Evolutionary conservation across 768 basidiomycete species (phyloP), one percentile per base, ranked within the genome.

Genomic region (Termitomyces heimii): DNA sequence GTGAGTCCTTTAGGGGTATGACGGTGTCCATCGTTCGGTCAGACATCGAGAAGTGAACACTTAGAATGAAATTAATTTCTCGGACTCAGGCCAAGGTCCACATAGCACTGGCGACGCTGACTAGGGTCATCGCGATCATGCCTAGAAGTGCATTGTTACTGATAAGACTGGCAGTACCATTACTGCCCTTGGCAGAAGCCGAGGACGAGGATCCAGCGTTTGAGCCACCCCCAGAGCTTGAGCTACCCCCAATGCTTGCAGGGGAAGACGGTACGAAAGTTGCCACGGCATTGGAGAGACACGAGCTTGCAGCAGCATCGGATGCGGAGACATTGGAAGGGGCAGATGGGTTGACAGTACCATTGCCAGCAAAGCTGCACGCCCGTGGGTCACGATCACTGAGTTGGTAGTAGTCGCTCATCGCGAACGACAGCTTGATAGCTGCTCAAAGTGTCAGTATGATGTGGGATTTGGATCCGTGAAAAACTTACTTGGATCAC

Each of bases 341-440:
- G 16, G 83, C 82, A 3, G 66, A 67, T 16, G 74, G 12, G 64
- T 90, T 89, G 61, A 92, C 75, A 16, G 90, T 92, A 5, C 85
- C 94, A 66, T 97, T 97, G 8, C 94, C 92, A 53, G 71, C 70
- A 67, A 97, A 96, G 74, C 80, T 82, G 73, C 94, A 96, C 8
- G 89, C 77, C 52, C 80, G 74, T 18, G 73, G 66, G 54, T 84
- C 73, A 60, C 81, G 79, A 68, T 80, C 80, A 55, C 81, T 81
- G 31, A 75, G 68, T 65, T 89, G 83, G 66, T 87, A 95, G 69
- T 81, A 93, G 57, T 84, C 75, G 68, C 82, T 88, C 83, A 95
- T 89, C 48, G 87, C 84, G 68, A 82, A 96, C 22, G 89, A 91
- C 35, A 93, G 71, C 76, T 92, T 88, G 70, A 88, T 78, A 42